These are phyloP conservation scores for Populus deltoides DNA, from an alignment of 345 rosid genomes.

Conservation along the genomic window DNA sequence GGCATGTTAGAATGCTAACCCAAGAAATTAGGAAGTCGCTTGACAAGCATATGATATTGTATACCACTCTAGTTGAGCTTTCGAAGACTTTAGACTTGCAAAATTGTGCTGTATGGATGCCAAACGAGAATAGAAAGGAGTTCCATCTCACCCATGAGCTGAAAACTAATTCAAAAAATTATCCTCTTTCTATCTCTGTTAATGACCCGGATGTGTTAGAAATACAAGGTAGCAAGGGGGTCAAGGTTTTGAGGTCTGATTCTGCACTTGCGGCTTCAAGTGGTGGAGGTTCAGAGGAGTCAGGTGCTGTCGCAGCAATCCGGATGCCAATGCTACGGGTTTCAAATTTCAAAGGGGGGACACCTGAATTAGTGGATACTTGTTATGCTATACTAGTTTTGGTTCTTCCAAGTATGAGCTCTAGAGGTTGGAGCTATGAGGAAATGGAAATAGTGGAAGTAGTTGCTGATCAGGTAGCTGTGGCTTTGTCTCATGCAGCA, in stretches of 20 bases:
- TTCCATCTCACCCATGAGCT: conserved; percentile 80
- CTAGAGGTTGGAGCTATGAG: conserved; percentile 59
- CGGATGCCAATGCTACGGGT: conserved; percentile 89
- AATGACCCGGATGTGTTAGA: conserved; percentile 62
- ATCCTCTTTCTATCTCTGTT: conserved; percentile 35
- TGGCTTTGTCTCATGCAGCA: conserved; percentile 93
- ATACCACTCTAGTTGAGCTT: conserved; percentile 85
- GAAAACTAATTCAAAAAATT: conserved; percentile 39
- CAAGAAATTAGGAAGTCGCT: conserved; percentile 81
- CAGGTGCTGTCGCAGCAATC: conserved; percentile 80
- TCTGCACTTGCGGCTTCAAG: conserved; percentile 71
- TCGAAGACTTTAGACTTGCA: conserved; percentile 82
- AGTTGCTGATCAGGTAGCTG: conserved; percentile 98
- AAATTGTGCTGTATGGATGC: conserved; percentile 95
- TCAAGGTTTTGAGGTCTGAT: conserved; percentile 53
- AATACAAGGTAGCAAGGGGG: conserved; percentile 61
- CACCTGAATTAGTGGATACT: conserved; percentile 72
- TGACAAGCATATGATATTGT: conserved; percentile 73
- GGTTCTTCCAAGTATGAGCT: conserved; percentile 56
- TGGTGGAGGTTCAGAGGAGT: conserved; percentile 51
- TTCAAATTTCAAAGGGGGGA: conserved; percentile 89
- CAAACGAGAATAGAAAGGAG: conserved; percentile 63
- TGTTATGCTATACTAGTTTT: conserved; percentile 78
- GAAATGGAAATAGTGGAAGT: conserved; percentile 88
- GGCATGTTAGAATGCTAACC: conserved; percentile 85